Conservation (phyloP, 1,284 basidiomycete genomes). For the Ceratobasidium sp. region DNA sequence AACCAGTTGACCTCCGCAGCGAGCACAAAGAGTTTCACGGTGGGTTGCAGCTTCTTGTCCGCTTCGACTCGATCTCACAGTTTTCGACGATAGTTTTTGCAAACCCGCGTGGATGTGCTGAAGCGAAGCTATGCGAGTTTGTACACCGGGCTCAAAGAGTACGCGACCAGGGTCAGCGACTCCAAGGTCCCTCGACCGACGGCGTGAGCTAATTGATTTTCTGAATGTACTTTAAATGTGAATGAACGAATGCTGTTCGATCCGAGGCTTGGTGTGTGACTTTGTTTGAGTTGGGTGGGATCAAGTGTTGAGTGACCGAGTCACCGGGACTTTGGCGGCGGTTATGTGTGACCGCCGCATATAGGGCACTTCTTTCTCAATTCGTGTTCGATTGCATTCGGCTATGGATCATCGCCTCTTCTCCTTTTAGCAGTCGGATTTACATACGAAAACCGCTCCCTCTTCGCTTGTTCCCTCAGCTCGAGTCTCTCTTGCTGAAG, state of each 20-base stretch:
- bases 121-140: constrained; percentile 17
- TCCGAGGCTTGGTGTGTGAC: not conserved
- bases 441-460: no score
- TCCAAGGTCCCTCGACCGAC: constrained; percentile 10
- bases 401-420: no score
- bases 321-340: no score
- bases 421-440: no score
- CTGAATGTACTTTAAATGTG: not conserved
- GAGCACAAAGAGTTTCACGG: not conserved
- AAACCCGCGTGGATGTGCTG: not conserved
- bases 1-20: not conserved
- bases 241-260: constrained; percentile 5
- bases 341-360: no score
- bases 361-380: no score
- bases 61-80: constrained; percentile 3
- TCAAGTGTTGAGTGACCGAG: not conserved
- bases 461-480: no score
- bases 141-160: constrained; percentile 17
- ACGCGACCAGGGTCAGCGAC: constrained; percentile 12
- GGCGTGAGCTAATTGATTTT: constrained; percentile 3
- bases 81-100: constrained; percentile 5
- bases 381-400: no score
- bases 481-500: no score
- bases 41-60: constrained; percentile 3
- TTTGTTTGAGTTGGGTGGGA: constrained; percentile 10